phyloP scores from a whole-genome alignment of 1,284 basidiomycete genomes.

The Entoloma clypeatum region DNA sequence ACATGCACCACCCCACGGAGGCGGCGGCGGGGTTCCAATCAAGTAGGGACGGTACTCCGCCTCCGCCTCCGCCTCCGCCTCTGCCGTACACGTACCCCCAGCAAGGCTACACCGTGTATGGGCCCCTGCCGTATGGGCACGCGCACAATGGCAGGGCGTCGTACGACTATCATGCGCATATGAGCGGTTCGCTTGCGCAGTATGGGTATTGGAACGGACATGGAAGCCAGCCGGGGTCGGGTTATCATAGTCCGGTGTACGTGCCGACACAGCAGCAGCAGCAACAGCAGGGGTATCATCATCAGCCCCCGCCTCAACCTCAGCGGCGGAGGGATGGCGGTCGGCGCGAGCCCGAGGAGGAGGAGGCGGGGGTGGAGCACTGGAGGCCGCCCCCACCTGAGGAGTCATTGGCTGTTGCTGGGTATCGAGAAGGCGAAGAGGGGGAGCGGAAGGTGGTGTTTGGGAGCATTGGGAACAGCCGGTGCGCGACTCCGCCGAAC shows the following conservation, averaged over 20 bases:
- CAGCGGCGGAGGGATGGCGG: too few species aligned
- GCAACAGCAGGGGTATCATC: constrained; percentile 13
- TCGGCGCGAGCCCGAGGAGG: too few species aligned
- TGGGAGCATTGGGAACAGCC: constrained; percentile 42
- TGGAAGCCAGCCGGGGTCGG: constrained; percentile 20
- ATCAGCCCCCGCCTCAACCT: too few species aligned
- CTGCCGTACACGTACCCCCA: too few species aligned
- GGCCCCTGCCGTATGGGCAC: too few species aligned
- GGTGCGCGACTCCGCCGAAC: constrained; percentile 29
- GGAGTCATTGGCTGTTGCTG: constrained; percentile 23
- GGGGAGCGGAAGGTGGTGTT: constrained; percentile 36
- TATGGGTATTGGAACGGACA: constrained; percentile 18
- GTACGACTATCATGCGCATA: constrained; percentile 15
- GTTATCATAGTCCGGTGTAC: constrained; percentile 26
- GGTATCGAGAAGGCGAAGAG: constrained; percentile 14
- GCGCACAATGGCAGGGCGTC: constrained; percentile 15
- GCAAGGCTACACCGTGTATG: too few species aligned
- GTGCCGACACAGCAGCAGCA: constrained; percentile 11
- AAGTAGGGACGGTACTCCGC: constrained; percentile 13
- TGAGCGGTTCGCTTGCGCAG: constrained; percentile 4
- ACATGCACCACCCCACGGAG: background rate
- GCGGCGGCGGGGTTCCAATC: constrained; percentile 8
- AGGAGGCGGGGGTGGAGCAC: too few species aligned
- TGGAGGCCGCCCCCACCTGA: constrained; percentile 24
- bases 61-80: constrained; percentile 14